phyloP scores from a whole-genome alignment of 2,329 filamentous ascomycete genomes.

The Periconia sp. region DNA sequence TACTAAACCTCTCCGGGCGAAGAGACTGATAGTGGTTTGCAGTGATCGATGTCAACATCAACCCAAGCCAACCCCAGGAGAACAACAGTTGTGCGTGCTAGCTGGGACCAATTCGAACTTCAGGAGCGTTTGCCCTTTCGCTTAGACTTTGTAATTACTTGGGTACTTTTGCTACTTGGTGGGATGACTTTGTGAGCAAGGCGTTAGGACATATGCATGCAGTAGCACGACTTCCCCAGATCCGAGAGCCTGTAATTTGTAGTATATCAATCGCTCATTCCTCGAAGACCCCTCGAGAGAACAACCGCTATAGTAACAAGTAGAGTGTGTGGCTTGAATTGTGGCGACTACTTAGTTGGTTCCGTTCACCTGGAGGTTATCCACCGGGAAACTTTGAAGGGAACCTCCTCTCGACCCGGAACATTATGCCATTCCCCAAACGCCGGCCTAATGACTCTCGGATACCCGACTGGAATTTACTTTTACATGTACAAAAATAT shows the following conservation, averaged over 20 bases:
- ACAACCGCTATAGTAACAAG: background rate
- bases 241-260: constrained; percentile 29
- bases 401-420: constrained; percentile 10
- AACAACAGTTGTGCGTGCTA: constrained; percentile 53
- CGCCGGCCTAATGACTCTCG: constrained; percentile 21
- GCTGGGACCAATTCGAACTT: constrained; percentile 1
- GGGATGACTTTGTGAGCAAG: constrained; percentile 41
- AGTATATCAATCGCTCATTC: constrained; percentile 28
- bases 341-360: background rate
- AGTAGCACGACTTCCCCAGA: constrained; percentile 11
- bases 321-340: constrained; percentile 1
- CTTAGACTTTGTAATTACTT: constrained; percentile 41
- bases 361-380: constrained; percentile 6
- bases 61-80: constrained; percentile 63
- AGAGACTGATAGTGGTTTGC: constrained; percentile 25
- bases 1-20: background rate
- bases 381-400: constrained; percentile 26
- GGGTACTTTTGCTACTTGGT: constrained; percentile 23
- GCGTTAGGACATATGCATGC: constrained; percentile 35
- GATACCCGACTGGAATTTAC: constrained; percentile 20
- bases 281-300: constrained; percentile 12
- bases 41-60: constrained; percentile 96
- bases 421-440: constrained; percentile 24
- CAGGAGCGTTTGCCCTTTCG: constrained; percentile 17
- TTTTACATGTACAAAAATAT: constrained; percentile 41